Evolutionary conservation across 2,329 filamentous ascomycete genomes (phyloP).

Genomic region (Xylogone sp.): DNA sequence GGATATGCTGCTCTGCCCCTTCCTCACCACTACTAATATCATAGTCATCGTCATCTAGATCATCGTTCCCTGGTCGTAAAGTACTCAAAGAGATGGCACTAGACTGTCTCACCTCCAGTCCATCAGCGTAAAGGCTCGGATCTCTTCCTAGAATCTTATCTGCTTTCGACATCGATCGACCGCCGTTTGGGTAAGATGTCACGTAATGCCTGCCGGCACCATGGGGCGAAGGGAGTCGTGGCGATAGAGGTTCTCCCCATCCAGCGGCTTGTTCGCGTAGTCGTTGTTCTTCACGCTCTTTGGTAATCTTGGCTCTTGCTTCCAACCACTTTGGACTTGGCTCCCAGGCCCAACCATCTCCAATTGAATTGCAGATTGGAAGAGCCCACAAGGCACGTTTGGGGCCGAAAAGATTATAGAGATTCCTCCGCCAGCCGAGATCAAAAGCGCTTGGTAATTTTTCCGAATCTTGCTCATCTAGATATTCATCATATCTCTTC

Average conservation of each 20-base stretch:
- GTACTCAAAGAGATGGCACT: slow-evolving; percentile 25
- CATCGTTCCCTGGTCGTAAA: slow-evolving; percentile 13
- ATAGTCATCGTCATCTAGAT: slow-evolving; percentile 21
- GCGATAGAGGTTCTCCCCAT: slow-evolving; percentile 48
- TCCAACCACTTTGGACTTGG: slow-evolving; percentile 75
- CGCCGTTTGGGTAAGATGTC: slow-evolving; percentile 13
- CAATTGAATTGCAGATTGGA: slow-evolving; percentile 79
- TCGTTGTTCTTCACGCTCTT: slow-evolving; percentile 56
- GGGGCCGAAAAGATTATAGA: slow-evolving; percentile 77
- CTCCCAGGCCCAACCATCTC: slow-evolving; percentile 95
- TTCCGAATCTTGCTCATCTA: slow-evolving; percentile 84
- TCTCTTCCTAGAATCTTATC: slow-evolving; percentile 30
- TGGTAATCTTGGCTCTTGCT: slow-evolving; percentile 59
- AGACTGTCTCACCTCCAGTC: slow-evolving; percentile 5
- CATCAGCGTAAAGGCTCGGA: slow-evolving; percentile 24
- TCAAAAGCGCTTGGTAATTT: slow-evolving; percentile 93
- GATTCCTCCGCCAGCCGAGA: slow-evolving; percentile 76
- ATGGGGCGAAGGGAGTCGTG: slow-evolving; percentile 7
- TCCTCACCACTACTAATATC: slow-evolving; percentile 27
- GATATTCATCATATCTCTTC: slow-evolving; percentile 71
- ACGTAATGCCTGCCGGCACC: slow-evolving; percentile 27
- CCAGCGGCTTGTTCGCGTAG: slow-evolving; percentile 62
- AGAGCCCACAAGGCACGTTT: slow-evolving; percentile 70
- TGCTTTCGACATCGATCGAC: slow-evolving; percentile 26
- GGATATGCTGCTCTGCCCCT: slow-evolving; percentile 15